Evolutionary conservation across 345 rosid genomes (phyloP), one percentile per base, ranked within the genome.

Genomic region (Salix viminalis): DNA sequence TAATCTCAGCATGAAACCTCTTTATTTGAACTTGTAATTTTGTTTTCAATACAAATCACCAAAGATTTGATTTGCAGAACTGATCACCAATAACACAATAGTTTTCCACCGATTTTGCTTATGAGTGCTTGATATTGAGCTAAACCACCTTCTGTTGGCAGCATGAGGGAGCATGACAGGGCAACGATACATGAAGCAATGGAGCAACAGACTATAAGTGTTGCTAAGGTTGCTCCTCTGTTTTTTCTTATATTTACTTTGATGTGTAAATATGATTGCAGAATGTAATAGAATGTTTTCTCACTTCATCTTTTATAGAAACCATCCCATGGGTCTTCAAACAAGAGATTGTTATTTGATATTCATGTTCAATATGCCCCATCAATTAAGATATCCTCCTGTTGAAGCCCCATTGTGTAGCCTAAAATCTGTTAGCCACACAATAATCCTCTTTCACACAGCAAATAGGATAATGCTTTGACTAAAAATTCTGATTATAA

Each of bases 131-230:
- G 65, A 13, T 42, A n/a, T 65, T 4, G 74, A 75, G 7, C 56
- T 52, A 70, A 71, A 36, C 37, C 32, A 56, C 23, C 42, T 41
- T 30, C 66, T 37, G 71, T 67, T 61, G 76, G 60, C 88, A 95
- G 98, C 83, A 93, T 93, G 99, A 91, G 92, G 83, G 98, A 91
- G 84, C 99, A 95, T 84, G 98, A 95, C 86, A 87, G 98, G 79
- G 98, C 98, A 76, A 93, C 97, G 65, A 95, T 95, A 87, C 99
- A 95, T 13, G 99, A 95, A 81, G 99, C 97, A 77, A 95, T 95
- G 99, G 99, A 95, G 87, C 99, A 95, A 86, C 99, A 95, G 87
- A 93, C 97, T 16, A 95, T 95, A 84, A 95, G 99, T 71, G 88
- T 95, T 71, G 98, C 97, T 50, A 95, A 95, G 99, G 99, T 95